Conservation (phyloP, 106 monocot genomes). For the Alisma plantagoaquatica region DNA sequence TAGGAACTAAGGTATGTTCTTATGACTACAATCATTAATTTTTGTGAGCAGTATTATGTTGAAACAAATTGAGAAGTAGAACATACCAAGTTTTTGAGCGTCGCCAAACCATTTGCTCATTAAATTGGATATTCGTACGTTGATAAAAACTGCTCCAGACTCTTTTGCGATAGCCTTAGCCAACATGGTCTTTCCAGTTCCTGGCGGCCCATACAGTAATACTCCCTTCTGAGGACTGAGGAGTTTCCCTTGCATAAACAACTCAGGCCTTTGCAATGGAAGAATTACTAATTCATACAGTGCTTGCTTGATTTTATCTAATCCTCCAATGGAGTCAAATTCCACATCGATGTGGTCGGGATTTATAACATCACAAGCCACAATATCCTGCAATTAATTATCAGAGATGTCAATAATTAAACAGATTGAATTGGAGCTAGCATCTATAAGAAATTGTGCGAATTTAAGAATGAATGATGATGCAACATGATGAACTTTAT, state of each 20-base stretch:
- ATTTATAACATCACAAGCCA: conserved; percentile 96
- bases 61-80: no score
- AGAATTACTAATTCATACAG: conserved; percentile 86
- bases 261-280: conserved; percentile 71
- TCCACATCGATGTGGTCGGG: conserved; percentile 87
- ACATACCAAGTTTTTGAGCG: conserved; percentile 90
- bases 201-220: conserved; percentile 85
- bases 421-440: no score
- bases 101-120: conserved; percentile 99
- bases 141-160: conserved; percentile 92
- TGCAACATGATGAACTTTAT: no score
- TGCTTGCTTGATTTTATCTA: conserved; percentile 73
- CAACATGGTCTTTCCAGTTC: conserved; percentile 98
- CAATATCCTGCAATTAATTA: conserved; percentile 94
- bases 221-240: conserved; percentile 95
- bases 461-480: no score
- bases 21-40: no score
- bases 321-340: conserved; percentile 84
- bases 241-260: conserved; percentile 89
- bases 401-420: no score
- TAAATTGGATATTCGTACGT: conserved; percentile 88
- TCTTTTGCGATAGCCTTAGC: conserved; percentile 95
- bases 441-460: no score
- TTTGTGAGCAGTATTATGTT: no score
- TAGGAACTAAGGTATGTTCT: no score